Conservation (phyloP, 495 filamentous ascomycete genomes). For the Penicillium cataractarum region DNA sequence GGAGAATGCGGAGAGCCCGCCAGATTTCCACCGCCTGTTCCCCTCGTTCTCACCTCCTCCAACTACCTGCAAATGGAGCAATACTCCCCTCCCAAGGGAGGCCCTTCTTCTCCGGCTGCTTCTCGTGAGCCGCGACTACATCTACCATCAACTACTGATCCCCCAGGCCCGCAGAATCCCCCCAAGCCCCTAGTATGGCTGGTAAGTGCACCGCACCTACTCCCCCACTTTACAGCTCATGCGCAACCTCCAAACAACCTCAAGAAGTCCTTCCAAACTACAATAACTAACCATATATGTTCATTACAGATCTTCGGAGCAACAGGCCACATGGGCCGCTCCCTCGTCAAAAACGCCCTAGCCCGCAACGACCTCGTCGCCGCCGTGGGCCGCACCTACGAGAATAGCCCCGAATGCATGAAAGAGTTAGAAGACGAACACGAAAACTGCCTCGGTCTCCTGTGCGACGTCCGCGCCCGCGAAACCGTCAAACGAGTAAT, state of each 20-base stretch:
- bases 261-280: not conserved
- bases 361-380: conserved; percentile 82
- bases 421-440: conserved; percentile 53
- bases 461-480: conserved; percentile 88
- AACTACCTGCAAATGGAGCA: conserved; percentile 35
- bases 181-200: conserved; percentile 80
- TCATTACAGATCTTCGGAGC: conserved; percentile 78
- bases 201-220: conserved; percentile 54
- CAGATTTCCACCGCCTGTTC: conserved; percentile 1
- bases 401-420: conserved; percentile 76
- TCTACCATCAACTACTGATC: conserved; percentile 78
- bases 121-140: conserved; percentile 50
- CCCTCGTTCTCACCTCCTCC: conserved; percentile 2
- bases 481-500: conserved; percentile 76
- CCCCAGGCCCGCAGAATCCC: conserved; percentile 72
- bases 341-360: conserved; percentile 80
- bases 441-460: conserved; percentile 70
- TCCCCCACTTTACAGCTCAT: conserved; percentile 6
- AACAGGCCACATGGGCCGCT: conserved; percentile 94
- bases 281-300: conserved; percentile 8
- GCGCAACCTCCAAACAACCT: not conserved
- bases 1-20: conserved; percentile 8
- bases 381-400: conserved; percentile 83
- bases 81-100: conserved; percentile 35
- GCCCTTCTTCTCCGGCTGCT: conserved; percentile 26